Conservation (phyloP, 345 rosid genomes). For the Durio zibethinus region DNA sequence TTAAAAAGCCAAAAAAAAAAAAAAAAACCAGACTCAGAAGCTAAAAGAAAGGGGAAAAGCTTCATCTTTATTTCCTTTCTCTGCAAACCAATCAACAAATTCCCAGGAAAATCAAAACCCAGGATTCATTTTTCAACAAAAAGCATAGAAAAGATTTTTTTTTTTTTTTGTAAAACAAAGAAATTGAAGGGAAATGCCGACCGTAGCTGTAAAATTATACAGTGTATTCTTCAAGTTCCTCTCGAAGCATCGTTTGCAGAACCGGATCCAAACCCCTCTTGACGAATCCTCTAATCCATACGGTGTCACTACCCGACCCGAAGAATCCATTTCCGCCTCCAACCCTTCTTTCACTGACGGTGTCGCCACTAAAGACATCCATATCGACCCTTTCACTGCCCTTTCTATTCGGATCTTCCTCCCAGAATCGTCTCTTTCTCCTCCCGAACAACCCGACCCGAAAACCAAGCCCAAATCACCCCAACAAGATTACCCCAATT, state of each 20-base stretch:
- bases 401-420: slow-evolving; percentile 84
- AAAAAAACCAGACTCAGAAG: neutral
- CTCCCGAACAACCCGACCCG: slow-evolving; percentile 41
- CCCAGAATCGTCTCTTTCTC: slow-evolving; percentile 69
- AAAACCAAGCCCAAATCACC: slow-evolving; percentile 29
- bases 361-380: slow-evolving; percentile 93
- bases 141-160: neutral
- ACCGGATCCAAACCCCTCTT: slow-evolving; percentile 51
- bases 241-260: slow-evolving; percentile 72
- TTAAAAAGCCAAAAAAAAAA: neutral
- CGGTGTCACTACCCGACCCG: slow-evolving; percentile 77
- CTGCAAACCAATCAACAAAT: slow-evolving; percentile 10
- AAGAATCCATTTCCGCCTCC: slow-evolving; percentile 65
- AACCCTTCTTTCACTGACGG: slow-evolving; percentile 85
- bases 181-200: slow-evolving; percentile 57
- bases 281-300: slow-evolving; percentile 48
- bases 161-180: neutral
- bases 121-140: neutral
- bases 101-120: neutral
- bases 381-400: slow-evolving; percentile 80
- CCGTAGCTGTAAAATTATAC: slow-evolving; percentile 74
- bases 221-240: slow-evolving; percentile 94
- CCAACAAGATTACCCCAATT: slow-evolving; percentile 5
- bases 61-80: neutral
- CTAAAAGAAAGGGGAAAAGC: neutral